Evolutionary conservation across 1,139 yeast genomes (phyloP), one percentile per base, ranked within the genome.

Genomic region (Saccharomyces hybrid): DNA sequence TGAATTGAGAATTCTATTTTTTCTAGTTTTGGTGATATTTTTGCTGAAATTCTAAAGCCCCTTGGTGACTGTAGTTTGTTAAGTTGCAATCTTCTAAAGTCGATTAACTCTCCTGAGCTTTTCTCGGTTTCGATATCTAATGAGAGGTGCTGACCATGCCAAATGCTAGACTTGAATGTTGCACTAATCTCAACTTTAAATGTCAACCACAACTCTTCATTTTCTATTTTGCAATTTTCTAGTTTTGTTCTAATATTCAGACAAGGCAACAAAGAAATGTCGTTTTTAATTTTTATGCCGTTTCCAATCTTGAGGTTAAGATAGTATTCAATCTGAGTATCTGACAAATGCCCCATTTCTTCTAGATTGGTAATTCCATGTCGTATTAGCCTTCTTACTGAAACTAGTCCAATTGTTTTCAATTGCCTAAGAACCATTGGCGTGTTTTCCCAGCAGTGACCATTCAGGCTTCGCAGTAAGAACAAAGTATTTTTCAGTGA

Each of bases 371-470:
- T 55, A 0, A 79, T 60, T 16, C 71, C 68, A 13, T 71, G 71
- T 20, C 65, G 71, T 0, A 69, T 65, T 49, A 79, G 68, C 48
- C 70, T 73, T 49, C 73, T 67, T 0, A 76, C 72, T 26, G 73
- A 68, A 0, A 69, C 73, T 2, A 73, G 57, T 0, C 79, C 81
- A 26, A 80, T 63, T 4, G 76, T 76, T 27, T 74, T 75, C 16
- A 79, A 55, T 55, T 80, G 83, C 52, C 74, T 67, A 27, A 79
- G 62, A 8, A 73, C 73, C 60, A 72, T 68, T 11, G 77, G 66
- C 0, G 76, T 64, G 50, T 72, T 74, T 58, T 78, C 82, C 84
- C 84, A 79, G 23, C 81, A 71, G 55, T 67, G 71, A 0, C 78
- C 78, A 48, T 63, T 62, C 2, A 78, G 55, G 48, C 77, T 73